phyloP scores from a whole-genome alignment of 1,284 basidiomycete genomes.

The Trametes versicolor region DNA sequence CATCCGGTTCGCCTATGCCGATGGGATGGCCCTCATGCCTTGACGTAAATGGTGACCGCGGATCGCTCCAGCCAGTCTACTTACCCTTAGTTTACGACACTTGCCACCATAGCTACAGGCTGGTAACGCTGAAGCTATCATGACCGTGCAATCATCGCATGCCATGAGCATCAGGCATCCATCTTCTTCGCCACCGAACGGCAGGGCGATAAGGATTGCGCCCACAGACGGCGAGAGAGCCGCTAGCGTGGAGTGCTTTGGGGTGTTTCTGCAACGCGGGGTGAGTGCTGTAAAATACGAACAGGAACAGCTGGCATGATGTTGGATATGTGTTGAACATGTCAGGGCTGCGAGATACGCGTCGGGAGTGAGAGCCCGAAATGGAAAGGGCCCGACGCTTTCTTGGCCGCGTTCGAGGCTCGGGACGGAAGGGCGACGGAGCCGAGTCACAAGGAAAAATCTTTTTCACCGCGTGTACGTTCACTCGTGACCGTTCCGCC shows the following conservation, averaged over 20 bases:
- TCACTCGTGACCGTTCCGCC: conserved; percentile 15
- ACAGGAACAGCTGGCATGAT: no score
- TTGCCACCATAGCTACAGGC: no score
- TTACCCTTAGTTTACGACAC: conserved; percentile 2
- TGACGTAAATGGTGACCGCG: conserved; percentile 42
- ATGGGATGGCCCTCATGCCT: conserved; percentile 64
- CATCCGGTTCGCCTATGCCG: conserved; percentile 59
- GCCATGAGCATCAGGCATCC: conserved; percentile 5
- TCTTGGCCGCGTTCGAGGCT: conserved; percentile 22
- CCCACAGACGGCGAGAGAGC: neutral
- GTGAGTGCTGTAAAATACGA: neutral
- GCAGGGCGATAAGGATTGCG: conserved; percentile 21
- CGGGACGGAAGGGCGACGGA: conserved; percentile 37
- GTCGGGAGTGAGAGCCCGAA: conserved; percentile 20
- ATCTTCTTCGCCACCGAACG: conserved; percentile 11
- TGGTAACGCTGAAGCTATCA: conserved; percentile 7
- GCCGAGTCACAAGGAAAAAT: conserved; percentile 40
- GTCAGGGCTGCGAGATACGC: neutral
- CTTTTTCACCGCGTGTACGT: conserved; percentile 34
- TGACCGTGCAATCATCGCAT: conserved; percentile 14
- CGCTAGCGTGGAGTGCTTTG: neutral
- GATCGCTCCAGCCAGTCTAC: neutral
- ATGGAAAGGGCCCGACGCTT: conserved; percentile 28
- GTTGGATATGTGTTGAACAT: neutral
- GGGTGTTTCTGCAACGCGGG: neutral